A percentile compares a stretch with the other conserved stretches of the same genome.
These are phyloP conservation scores for Mediolabrus comicus DNA, from an alignment of 108 stramenopile species.

Conservation along the genomic window DNA sequence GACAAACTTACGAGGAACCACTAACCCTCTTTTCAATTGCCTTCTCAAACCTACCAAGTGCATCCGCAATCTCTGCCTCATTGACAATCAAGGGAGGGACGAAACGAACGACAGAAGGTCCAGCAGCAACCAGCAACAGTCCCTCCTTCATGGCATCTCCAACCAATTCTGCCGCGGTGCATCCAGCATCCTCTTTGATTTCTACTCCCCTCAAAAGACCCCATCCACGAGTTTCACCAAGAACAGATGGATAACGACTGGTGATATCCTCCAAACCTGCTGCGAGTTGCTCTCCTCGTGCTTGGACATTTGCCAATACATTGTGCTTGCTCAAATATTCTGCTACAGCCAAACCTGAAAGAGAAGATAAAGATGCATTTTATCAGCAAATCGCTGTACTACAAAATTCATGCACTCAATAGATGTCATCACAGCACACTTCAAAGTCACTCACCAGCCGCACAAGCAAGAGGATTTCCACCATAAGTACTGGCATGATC, in stretches of 20 bases:
- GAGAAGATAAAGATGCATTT: neutral
- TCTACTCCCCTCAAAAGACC: constrained; percentile 89
- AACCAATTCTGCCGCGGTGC: constrained; percentile 88
- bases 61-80: constrained; percentile 75
- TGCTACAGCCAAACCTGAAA: constrained; percentile 78
- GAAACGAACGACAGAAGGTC: constrained; percentile 89
- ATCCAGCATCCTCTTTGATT: constrained; percentile 65
- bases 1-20: neutral
- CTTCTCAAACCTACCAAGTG: constrained; percentile 75
- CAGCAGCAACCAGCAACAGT: constrained; percentile 92
- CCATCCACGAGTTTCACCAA: constrained; percentile 92
- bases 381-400: neutral
- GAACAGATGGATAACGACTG: constrained; percentile 71
- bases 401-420: neutral
- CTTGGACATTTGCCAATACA: constrained; percentile 83
- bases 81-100: constrained; percentile 92
- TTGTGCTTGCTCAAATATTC: constrained; percentile 79
- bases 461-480: constrained; percentile 93
- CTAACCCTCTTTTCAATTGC: constrained; percentile 56
- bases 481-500: constrained; percentile 97
- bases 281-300: constrained; percentile 84
- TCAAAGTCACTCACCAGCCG: constrained; percentile 36
- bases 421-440: neutral
- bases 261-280: constrained; percentile 69
- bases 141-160: constrained; percentile 86